Base-by-base conservation (phyloP, 345 rosid species). In the Isatis tinctoria region DNA sequence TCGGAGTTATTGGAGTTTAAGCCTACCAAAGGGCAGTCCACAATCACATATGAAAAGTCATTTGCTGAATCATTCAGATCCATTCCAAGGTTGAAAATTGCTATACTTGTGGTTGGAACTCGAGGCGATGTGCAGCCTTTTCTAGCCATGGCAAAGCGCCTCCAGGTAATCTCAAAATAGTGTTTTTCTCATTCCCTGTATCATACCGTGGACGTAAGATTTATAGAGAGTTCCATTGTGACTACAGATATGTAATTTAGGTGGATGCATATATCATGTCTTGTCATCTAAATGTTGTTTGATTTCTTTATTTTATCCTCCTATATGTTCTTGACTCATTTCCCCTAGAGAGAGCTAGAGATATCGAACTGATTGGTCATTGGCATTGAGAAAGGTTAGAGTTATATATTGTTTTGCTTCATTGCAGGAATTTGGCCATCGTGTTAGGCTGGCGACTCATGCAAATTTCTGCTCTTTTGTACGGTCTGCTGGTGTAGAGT, bases 61-160 rank as follows among this genome's bases (percentile, higher is more conserved):
- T 71, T 78, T 49, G 56, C 73, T 36, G 89, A 79, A 22, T 73
- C 83, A 32, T 82, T 82, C 37, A 90, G 85, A 84, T 57, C 90
- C 20, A 66, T 95, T 69, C 99, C 97, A 1, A 84, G 73, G 87
- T 82, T 95, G 77, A 87, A 85, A 67, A 88, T 95, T 71, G 86
- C 77, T 62, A 85, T 95, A 43, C 98, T 95, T 78, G 91, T 95
- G 69, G 99, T 95, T 63, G 99, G 99, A 78, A 95, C 99, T 26
- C 90, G 98, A 78, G 99, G 99, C 85, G 97, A 95, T 85, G 99
- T 95, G 33, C 99, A 92, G 67, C 88, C 97, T 48, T 95, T 95
- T 81, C 69, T 95, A 53, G 99, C 99, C 66, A 88, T 95, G 74
- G 97, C 99, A 69, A 92, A 87, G 78, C 86, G 96, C 78, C 97